Evolutionary conservation across 768 basidiomycete species (phyloP).

Genomic region (Candolleomyces efflorescens): DNA sequence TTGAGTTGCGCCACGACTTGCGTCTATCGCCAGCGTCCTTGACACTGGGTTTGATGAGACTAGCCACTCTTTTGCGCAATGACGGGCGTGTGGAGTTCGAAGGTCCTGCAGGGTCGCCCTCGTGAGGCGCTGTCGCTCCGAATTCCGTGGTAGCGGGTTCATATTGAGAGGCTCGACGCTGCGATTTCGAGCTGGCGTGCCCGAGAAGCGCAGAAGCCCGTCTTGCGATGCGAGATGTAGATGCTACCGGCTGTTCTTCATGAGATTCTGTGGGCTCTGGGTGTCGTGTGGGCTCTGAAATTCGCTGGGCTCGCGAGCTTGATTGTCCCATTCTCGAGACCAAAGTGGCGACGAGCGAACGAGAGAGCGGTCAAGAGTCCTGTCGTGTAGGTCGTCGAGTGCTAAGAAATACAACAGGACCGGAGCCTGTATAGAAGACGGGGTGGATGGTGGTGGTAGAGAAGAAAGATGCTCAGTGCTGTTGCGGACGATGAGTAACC

Average conservation of each 20-base stretch:
- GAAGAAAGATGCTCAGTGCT: not conserved
- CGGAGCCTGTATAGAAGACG: not conserved
- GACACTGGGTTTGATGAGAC: not conserved
- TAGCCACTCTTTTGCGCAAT: not conserved
- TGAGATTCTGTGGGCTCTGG: too few species aligned
- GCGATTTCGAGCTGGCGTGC: slow-evolving; percentile 10
- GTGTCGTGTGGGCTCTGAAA: not conserved
- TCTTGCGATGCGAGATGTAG: too few species aligned
- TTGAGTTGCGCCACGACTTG: slow-evolving; percentile 21
- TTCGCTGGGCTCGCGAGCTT: slow-evolving; percentile 9
- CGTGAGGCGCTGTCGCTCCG: not conserved
- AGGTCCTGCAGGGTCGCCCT: not conserved
- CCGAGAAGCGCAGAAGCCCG: not conserved
- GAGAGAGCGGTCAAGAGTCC: too few species aligned
- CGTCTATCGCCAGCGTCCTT: not conserved
- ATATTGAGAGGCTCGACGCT: not conserved
- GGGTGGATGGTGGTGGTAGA: not conserved
- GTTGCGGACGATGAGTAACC: slow-evolving; percentile 5
- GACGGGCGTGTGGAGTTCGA: not conserved
- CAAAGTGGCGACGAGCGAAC: too few species aligned
- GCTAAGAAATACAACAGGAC: too few species aligned
- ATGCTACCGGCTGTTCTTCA: too few species aligned
- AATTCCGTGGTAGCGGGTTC: not conserved
- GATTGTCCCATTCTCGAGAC: slow-evolving; percentile 11
- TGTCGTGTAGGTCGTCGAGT: too few species aligned